Evolutionary conservation across 2,329 filamentous ascomycete genomes (phyloP), one percentile per base, ranked within the genome.

Genomic region (Scedosporium minutisporum): DNA sequence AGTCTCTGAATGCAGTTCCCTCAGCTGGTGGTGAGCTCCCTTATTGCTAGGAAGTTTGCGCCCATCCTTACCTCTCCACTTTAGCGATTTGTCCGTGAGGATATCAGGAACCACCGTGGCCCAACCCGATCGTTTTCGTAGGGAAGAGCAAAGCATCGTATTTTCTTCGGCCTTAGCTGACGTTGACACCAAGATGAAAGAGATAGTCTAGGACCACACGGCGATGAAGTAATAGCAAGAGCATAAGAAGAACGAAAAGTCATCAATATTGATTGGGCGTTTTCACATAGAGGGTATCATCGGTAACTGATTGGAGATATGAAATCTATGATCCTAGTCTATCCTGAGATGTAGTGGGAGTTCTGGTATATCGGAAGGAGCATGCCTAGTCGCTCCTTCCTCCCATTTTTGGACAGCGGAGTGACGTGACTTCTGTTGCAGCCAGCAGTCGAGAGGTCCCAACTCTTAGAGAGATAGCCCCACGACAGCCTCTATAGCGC

Each of bases 41-140:
- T 58, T 33, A 29, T 41, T 57, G 53, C 12, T 29, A 10, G 25
- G 14, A 6, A 27, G n/a, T 46, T n/a, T 38, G 21, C 18, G 59
- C 9, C 27, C 16, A 14, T 2, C 16, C 25, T 10, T 6, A 68
- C 71, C 71, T 67, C 68, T 69, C 68, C 72, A 71, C 10, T 59
- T 61, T 7, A 27, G 23, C 23, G 46, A 53, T 7, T 65, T 46
- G 29, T 62, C 62, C 33, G 62, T 65, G 46, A 63, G 42, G 3
- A 78, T 68, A 3, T 69, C 60, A 2, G 71, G 63, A 2, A 74
- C 67, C 0, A 66, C 70, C 0, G 71, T 42, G 3, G 70, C 68
- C 77, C 76, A 80, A 29, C 71, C 69, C 5, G 69, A 65, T 27
- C 73, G 73, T 57, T 71, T 70, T 23, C 74, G 70, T 1, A 81